Base-by-base conservation (phyloP, 768 basidiomycete species). In the Suillus subaureus region DNA sequence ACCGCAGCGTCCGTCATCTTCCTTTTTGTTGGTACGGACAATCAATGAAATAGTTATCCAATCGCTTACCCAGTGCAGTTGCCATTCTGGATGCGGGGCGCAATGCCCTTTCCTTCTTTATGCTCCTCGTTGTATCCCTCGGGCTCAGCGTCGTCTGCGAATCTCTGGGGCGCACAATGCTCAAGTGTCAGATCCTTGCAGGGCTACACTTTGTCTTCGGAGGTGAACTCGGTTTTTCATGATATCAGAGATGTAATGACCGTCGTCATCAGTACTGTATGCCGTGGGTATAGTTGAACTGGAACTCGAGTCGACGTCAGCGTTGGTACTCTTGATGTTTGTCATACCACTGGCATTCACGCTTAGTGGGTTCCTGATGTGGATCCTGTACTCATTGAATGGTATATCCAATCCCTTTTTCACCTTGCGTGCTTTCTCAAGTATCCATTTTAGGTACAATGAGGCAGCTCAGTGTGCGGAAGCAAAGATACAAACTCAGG, bases 291-390 rank as follows among this genome's bases (percentile, higher is more conserved):
- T 97, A 47, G 97, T 97, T 51, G 89, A 96, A 75, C 85, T 99
- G 33, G 88, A 94, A 70, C 83, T 99, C 40, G 96, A 99, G 75
- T 92, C 91, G 26, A 94, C 95, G 0, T 94, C 94, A 9, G 91
- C 92, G 0, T 80, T 97, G 62, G 75, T 94, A 60, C 84, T 97
- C 33, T 81, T 99, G 67, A 74, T 97, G 70, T 95, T 99, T 74
- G 92, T 99, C 67, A 89, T 98, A 66, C 97, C 97, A 6, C 83
- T 99, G 58, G 93, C 97, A 1, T 91, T 99, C 78, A 96, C 95
- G 1, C 83, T 99, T n/a, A 97, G 95, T 64, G 90, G 90, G 1
- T 99, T 98, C 83, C 84, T 99, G 31, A 84, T 97, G 68, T 99
- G 97, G 97, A 98, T 97, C 61, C 87, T 97, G 80, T 91, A 96